Evolutionary conservation across 2,329 filamentous ascomycete species (phyloP).

Genomic region (Exophiala sp.): DNA sequence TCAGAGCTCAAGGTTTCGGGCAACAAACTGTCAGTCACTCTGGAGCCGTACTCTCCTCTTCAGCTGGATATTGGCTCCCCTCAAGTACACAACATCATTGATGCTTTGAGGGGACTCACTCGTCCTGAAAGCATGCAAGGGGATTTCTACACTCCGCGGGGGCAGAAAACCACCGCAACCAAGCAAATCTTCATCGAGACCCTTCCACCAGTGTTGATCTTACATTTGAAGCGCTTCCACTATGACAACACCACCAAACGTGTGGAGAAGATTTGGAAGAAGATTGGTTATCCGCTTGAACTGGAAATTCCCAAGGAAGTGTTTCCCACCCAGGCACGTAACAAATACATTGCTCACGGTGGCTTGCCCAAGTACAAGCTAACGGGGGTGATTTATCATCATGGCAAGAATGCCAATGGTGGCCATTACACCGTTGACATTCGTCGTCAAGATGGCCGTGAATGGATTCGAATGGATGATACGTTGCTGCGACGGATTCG

Average conservation of each 20-base stretch:
- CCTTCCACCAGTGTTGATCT: constrained; percentile 81
- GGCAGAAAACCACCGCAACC: constrained; percentile 69
- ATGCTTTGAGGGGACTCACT: constrained; percentile 80
- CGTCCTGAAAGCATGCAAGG: constrained; percentile 78
- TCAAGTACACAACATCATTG: constrained; percentile 82
- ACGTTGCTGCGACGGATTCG: constrained; percentile 80
- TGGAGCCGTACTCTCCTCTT: constrained; percentile 88
- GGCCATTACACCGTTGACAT: constrained; percentile 99
- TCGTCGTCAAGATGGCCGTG: constrained; percentile 82
- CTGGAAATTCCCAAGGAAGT: constrained; percentile 89
- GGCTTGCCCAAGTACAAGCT: constrained; percentile 77
- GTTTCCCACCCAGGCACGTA: constrained; percentile 69
- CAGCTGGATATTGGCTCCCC: constrained; percentile 89
- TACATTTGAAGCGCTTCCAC: constrained; percentile 95
- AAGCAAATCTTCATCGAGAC: constrained; percentile 95
- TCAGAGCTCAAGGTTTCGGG: constrained; percentile 85
- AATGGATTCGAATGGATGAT: constrained; percentile 95
- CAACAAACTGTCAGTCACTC: constrained; percentile 81
- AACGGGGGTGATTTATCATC: constrained; percentile 89
- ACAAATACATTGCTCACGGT: constrained; percentile 58
- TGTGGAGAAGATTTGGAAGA: constrained; percentile 98
- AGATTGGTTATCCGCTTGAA: constrained; percentile 88
- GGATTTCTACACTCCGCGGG: constrained; percentile 73
- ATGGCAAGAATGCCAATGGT: constrained; percentile 91
- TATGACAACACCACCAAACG: constrained; percentile 77